Conservation (phyloP, 2,329 filamentous ascomycete species). For the Verticillium nonalfalfae region DNA sequence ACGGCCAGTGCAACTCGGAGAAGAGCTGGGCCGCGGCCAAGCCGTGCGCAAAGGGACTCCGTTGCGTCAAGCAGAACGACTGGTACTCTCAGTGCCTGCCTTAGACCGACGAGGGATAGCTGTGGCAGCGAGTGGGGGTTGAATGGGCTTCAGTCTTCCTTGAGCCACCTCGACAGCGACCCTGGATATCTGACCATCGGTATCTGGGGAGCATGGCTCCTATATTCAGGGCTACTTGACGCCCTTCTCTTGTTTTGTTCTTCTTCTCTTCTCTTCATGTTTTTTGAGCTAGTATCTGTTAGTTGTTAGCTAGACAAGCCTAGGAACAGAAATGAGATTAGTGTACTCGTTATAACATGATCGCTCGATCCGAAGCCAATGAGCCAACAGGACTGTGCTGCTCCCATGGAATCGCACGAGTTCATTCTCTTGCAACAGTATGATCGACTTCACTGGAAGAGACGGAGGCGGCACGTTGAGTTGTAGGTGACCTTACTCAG, state of each 20-base stretch:
- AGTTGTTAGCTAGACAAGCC: background rate
- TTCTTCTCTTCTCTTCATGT: background rate
- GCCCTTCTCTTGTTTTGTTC: background rate
- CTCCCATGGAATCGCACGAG: background rate
- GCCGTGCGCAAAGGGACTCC: constrained; percentile 24
- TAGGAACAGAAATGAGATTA: background rate
- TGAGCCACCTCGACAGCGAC: too few relatives aligned
- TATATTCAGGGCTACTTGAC: too few relatives aligned
- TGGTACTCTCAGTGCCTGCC: constrained; percentile 37
- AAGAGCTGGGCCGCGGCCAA: constrained; percentile 25
- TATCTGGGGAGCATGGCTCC: too few relatives aligned
- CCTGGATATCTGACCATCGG: too few relatives aligned
- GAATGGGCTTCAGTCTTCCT: background rate
- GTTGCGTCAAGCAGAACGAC: constrained; percentile 29
- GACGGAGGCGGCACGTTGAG: background rate
- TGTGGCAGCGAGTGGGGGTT: background rate
- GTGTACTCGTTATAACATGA: background rate
- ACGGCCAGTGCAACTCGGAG: constrained; percentile 29
- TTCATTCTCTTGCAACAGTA: background rate
- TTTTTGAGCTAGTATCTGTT: background rate
- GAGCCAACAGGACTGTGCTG: background rate
- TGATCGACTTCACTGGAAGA: background rate
- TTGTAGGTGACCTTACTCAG: background rate
- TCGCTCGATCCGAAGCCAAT: background rate
- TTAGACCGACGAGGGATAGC: constrained; percentile 1